These are phyloP conservation scores for Fusarium phyllophilum DNA, from an alignment of 2,329 filamentous ascomycete genomes.

Conservation along the genomic window DNA sequence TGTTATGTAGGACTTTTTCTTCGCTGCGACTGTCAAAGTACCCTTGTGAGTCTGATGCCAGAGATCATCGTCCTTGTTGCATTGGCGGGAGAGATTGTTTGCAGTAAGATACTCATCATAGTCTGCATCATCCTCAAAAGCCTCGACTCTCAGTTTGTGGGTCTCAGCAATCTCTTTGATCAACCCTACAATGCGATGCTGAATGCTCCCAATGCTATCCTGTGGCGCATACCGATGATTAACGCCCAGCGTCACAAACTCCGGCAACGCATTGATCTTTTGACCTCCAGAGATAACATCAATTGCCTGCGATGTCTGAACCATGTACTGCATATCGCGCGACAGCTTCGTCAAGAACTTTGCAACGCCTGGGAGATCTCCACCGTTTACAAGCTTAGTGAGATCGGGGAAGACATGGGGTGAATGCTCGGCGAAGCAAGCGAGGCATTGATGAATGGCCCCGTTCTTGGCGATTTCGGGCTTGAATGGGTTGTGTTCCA, in stretches of 20 bases:
- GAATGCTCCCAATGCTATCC: slow-evolving; percentile 3
- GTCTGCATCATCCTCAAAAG: slow-evolving; percentile 14
- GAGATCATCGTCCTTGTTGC: not conserved
- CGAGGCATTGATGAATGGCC: slow-evolving; percentile 63
- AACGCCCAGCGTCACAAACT: slow-evolving; percentile 64
- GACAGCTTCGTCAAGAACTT: slow-evolving; percentile 31
- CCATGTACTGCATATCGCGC: slow-evolving; percentile 55
- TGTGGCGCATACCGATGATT: slow-evolving; percentile 58
- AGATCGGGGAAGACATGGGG: slow-evolving; percentile 58
- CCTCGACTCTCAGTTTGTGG: not conserved
- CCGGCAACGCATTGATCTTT: slow-evolving; percentile 74
- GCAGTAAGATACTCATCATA: not conserved
- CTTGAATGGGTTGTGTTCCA: slow-evolving; percentile 67
- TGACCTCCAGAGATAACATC: slow-evolving; percentile 69
- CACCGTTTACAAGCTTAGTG: slow-evolving; percentile 43
- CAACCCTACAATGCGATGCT: not conserved
- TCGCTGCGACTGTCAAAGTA: not conserved
- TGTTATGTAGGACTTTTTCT: not conserved
- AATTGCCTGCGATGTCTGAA: slow-evolving; percentile 69
- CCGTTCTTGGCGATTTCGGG: slow-evolving; percentile 57
- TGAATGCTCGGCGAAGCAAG: slow-evolving; percentile 66
- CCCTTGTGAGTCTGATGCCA: not conserved
- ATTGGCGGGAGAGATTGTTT: not conserved
- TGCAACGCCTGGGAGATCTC: slow-evolving; percentile 44
- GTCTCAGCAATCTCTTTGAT: not conserved